A percentile compares a stretch with the other conserved stretches of the same genome.
phyloP scores from a whole-genome alignment of 2,329 filamentous ascomycete genomes.

The Sclerotiophoma versabilis region DNA sequence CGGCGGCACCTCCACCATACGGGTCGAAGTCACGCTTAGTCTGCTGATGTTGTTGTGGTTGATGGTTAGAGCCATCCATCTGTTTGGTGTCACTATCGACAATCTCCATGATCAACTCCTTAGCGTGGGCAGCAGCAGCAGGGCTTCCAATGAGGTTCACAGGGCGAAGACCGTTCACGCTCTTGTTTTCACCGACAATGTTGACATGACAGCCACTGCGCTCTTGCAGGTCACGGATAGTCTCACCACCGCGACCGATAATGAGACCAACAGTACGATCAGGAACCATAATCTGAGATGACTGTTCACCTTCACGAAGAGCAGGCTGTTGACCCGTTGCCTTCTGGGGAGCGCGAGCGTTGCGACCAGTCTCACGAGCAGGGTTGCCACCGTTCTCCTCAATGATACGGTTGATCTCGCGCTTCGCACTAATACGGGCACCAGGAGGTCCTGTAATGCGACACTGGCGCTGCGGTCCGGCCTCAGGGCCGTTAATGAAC shows the following conservation, averaged over 20 bases:
- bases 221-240: constrained; percentile 90
- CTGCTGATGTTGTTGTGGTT: constrained; percentile 22
- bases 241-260: constrained; percentile 92
- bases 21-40: constrained; percentile 47
- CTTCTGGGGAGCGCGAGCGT: constrained; percentile 52
- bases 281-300: constrained; percentile 91
- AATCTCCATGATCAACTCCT: constrained; percentile 90
- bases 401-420: constrained; percentile 85
- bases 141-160: constrained; percentile 87
- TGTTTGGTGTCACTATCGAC: constrained; percentile 82
- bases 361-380: constrained; percentile 49
- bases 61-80: constrained; percentile 44
- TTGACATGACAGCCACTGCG: constrained; percentile 94
- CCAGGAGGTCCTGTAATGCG: constrained; percentile 79
- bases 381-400: constrained; percentile 75
- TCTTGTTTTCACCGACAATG: constrained; percentile 92
- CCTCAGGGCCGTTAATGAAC: constrained; percentile 80
- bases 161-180: constrained; percentile 84
- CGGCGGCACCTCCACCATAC: constrained; percentile 47
- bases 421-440: constrained; percentile 78
- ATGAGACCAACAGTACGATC: constrained; percentile 92
- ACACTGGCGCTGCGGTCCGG: constrained; percentile 79
- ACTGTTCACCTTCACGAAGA: constrained; percentile 80
- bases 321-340: constrained; percentile 52
- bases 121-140: constrained; percentile 76